Evolutionary conservation across 768 basidiomycete species (phyloP).

Genomic region (Bullera alba): DNA sequence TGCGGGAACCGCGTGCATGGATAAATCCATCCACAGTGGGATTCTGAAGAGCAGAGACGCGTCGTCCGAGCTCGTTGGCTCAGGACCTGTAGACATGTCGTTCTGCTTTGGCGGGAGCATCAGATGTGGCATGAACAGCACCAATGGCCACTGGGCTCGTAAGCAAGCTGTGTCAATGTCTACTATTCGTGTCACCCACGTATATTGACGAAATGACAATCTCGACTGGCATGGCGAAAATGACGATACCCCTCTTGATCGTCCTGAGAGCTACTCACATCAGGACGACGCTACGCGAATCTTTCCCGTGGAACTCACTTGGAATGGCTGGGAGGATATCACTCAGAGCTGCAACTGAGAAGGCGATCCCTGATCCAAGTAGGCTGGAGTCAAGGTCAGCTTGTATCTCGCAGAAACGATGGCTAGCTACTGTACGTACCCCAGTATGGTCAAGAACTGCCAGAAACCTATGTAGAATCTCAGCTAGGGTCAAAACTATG

Average conservation of each 20-base stretch:
- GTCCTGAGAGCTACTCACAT: slow-evolving; percentile 46
- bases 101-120: slow-evolving; percentile 50
- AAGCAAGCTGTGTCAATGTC: slow-evolving; percentile 4
- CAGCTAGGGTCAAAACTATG: no score
- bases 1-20: slow-evolving; percentile 61
- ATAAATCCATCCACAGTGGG: slow-evolving; percentile 56
- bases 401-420: neutral
- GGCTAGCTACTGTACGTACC: slow-evolving; percentile 50
- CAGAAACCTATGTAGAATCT: slow-evolving; percentile 51
- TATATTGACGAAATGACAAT: slow-evolving; percentile 58
- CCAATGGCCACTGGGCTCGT: slow-evolving; percentile 54
- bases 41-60: slow-evolving; percentile 45
- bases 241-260: slow-evolving; percentile 56
- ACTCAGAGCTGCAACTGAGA: slow-evolving; percentile 47
- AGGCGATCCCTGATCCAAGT: slow-evolving; percentile 48
- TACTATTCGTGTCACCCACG: slow-evolving; percentile 18
- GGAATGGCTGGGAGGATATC: slow-evolving; percentile 49
- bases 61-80: slow-evolving; percentile 20
- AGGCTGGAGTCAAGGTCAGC: slow-evolving; percentile 33
- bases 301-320: slow-evolving; percentile 42
- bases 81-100: slow-evolving; percentile 21
- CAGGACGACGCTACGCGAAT: neutral
- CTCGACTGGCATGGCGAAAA: slow-evolving; percentile 62
- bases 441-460: slow-evolving; percentile 72
- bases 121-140: slow-evolving; percentile 55